phyloP scores from a whole-genome alignment of 306 rosid genomes.

The Boehmeria nivea region DNA sequence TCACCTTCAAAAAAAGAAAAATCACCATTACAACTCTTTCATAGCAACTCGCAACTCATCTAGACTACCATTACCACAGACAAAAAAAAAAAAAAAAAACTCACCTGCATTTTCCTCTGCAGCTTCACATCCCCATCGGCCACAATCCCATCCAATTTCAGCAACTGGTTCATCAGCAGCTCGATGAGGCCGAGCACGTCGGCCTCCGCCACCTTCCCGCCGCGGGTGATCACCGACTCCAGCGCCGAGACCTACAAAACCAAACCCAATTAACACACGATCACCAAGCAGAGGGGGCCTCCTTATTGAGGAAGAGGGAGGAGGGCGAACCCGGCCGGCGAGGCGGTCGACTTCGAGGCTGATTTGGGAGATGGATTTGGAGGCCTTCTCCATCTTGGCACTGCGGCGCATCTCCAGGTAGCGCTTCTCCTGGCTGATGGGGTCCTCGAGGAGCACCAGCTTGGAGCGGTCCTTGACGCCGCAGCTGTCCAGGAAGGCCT shows the following conservation, averaged over 20 bases:
- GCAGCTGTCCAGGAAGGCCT: constrained; percentile 60
- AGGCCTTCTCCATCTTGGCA: constrained; percentile 87
- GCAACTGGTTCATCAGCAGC: constrained; percentile 83
- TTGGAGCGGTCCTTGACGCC: constrained; percentile 88
- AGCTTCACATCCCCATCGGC: constrained; percentile 92
- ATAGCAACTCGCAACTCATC: too few species aligned
- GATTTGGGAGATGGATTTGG: constrained; percentile 71
- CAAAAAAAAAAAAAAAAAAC: not conserved
- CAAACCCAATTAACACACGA: not conserved
- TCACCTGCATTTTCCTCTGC: constrained; percentile 98
- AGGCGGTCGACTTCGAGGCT: constrained; percentile 88
- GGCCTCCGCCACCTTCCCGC: constrained; percentile 74
- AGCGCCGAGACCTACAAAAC: constrained; percentile 69
- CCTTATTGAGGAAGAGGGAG: not conserved
- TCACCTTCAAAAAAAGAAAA: constrained; percentile 58
- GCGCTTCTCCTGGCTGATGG: constrained; percentile 84
- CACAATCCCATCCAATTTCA: constrained; percentile 68
- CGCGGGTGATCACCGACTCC: constrained; percentile 67
- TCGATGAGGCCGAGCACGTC: constrained; percentile 67
- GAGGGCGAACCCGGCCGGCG: constrained; percentile 65
- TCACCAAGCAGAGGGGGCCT: not conserved
- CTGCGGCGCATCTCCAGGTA: constrained; percentile 65
- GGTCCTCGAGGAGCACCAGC: constrained; percentile 70
- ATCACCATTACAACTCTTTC: not conserved
- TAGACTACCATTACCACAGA: too few species aligned